Base-by-base conservation (phyloP, 2,329 filamentous ascomycete genomes). In the Gliomastix tumulicola region DNA sequence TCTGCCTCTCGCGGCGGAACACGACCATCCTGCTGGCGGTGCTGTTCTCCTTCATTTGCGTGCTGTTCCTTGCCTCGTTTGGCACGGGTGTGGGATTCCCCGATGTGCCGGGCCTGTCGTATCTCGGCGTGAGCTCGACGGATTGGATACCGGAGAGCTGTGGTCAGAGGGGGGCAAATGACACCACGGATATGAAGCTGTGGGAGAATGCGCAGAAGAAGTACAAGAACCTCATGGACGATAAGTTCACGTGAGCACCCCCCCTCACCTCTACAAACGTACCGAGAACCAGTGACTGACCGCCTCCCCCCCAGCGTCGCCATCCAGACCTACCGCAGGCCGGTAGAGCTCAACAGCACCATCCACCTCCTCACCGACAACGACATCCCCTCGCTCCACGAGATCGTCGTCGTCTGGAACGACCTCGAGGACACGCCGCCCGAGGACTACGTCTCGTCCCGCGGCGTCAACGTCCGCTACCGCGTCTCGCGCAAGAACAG, bases 221-320 rank as follows among this genome's bases (percentile, higher is more conserved):
- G 10, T 62, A 66, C 61, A 63, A 71, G 36, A 71, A 56, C 6
- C 17, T 45, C 27, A 36, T 36, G 10, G 47, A 43, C 10, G 49
- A 52, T 41, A 51, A 49, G 45, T 52, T 52, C 40, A 52, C 49
- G 49, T 52, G 22, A 18, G 34, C 30, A 22, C 19, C n/a, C n/a
- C n/a, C n/a, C n/a, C 11, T 22, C 11, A 9, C 20, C 21, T 19
- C 18, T 11, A 35, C 31, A 13, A 17, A 21, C 28, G 25, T n/a
- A n/a, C n/a, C n/a, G n/a, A n/a, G n/a, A n/a, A n/a, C 23, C 13
- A 3, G 20, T 11, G 10, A 13, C 41, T 37, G 36, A 37, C 34
- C 22, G 21, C 8, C 17, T 17, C 19, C 32, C 18, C 40, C 21
- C 18, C 12, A 52, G 49, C 18, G 49, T 54, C 30, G 49, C 45